phyloP scores from a whole-genome alignment of 768 basidiomycete genomes.

The Asterophora lycoperdoides region DNA sequence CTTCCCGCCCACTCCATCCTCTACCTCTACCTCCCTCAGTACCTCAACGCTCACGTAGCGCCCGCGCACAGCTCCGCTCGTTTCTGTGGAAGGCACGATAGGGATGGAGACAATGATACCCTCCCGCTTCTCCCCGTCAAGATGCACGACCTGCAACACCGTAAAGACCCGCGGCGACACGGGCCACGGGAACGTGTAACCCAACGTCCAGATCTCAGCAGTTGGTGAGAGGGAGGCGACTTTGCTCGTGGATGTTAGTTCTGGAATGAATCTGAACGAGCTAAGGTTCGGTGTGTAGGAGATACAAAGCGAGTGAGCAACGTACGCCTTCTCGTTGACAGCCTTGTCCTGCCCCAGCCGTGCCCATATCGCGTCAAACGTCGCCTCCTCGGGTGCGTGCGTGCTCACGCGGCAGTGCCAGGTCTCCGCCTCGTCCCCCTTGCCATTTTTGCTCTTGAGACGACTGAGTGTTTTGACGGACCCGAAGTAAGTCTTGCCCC shows the following conservation, averaged over 20 bases:
- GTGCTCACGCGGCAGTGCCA: constrained; percentile 71
- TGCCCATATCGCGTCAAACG: constrained; percentile 72
- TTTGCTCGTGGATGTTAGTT: constrained; percentile 35
- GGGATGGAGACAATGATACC: constrained; percentile 63
- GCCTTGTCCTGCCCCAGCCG: constrained; percentile 65
- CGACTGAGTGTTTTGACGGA: constrained; percentile 52
- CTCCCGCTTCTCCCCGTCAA: constrained; percentile 29
- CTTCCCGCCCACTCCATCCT: constrained; percentile 38
- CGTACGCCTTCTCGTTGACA: constrained; percentile 65
- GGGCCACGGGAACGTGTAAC: constrained; percentile 69
- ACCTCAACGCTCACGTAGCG: constrained; percentile 70
- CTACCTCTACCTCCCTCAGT: constrained; percentile 45
- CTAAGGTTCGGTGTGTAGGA: not conserved
- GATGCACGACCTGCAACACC: constrained; percentile 59
- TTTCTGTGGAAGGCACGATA: constrained; percentile 49
- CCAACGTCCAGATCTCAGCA: constrained; percentile 64
- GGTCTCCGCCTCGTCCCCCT: constrained; percentile 7
- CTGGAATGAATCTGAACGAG: constrained; percentile 53
- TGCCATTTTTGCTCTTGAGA: no score
- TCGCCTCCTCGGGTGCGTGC: constrained; percentile 60
- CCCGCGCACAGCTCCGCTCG: constrained; percentile 53
- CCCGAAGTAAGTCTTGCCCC: constrained; percentile 57
- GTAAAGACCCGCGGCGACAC: constrained; percentile 75
- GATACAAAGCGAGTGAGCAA: not conserved
- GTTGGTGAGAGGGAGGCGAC: constrained; percentile 62